These are phyloP conservation scores for Acer campestre DNA, from an alignment of 345 rosid genomes.

Conservation along the genomic window DNA sequence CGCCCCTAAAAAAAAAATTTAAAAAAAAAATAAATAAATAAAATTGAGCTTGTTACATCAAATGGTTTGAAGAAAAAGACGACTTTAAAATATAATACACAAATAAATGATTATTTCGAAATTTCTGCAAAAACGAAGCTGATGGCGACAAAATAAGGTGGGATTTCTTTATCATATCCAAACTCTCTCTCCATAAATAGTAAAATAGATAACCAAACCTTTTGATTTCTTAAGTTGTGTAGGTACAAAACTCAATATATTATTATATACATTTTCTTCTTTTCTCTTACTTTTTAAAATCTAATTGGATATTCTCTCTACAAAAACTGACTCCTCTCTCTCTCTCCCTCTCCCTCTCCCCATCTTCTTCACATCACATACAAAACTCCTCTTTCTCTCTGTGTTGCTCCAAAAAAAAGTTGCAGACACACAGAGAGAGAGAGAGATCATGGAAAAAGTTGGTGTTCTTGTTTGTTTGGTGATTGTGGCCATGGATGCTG, in stretches of 20 bases:
- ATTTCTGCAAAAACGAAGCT: background rate
- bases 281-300: no score
- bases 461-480: constrained; percentile 21
- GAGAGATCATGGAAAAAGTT: background rate
- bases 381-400: background rate
- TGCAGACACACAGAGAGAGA: background rate
- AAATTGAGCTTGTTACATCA: no score
- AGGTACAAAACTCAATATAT: no score
- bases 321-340: no score
- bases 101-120: background rate
- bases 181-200: background rate
- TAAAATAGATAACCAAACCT: no score
- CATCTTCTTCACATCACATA: background rate
- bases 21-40: no score
- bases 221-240: no score
- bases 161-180: background rate
- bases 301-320: no score
- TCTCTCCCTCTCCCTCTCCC: background rate
- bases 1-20: no score
- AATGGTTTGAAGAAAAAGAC: no score
- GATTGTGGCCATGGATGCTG: constrained; percentile 27
- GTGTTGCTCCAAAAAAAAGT: background rate
- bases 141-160: background rate
- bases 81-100: no score
- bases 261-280: no score